Evolutionary conservation across 352 stramenopile genomes (phyloP), one percentile per base, ranked within the genome.

Genomic region (Globisporangium radiosum): DNA sequence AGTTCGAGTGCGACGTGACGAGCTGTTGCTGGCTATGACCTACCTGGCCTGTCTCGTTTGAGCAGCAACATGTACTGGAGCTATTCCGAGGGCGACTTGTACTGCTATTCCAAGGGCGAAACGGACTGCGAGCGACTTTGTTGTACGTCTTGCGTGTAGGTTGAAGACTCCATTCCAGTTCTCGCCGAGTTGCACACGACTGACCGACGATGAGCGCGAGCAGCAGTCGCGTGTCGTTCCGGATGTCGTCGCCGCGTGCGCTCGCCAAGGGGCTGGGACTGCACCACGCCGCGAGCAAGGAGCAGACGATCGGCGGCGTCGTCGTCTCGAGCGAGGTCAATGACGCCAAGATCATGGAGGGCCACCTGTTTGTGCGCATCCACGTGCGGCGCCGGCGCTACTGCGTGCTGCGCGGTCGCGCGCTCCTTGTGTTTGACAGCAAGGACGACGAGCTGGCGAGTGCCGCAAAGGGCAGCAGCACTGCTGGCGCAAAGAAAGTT

Each of bases 351-450:
- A 52, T 64, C 33, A 85, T 87, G 50, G 80, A 92, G 59, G 82
- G 80, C 0, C 87, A 77, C 56, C 64, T 92, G 9, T 73, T 82
- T 39, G 62, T 90, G 58, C 73, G 77, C 5, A 72, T 82, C 9
- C 76, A 81, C 60, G 66, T 78, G 39, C 75, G 78, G n/a, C 73
- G 70, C 42, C 75, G 73, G 8, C 78, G 82, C 2, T 92, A 90
- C 37, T 92, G 82, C 38, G 75, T 90, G n/a, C 57, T 92, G 7
- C 62, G 73, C 47, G 80, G 73, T 0, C 71, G 69, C 15, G 82
- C 64, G 1, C 62, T 92, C 47, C 66, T 82, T 44, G 76, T 88
- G 7, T 88, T 88, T 63, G 78, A 77, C 25, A 78, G 25, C 49
- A 89, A 90, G 51, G 78, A 85, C 25, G 70, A 71, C 14, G 37